Conservation (phyloP, 495 filamentous ascomycete species). For the Lasiosphaeriaceae sp. region DNA sequence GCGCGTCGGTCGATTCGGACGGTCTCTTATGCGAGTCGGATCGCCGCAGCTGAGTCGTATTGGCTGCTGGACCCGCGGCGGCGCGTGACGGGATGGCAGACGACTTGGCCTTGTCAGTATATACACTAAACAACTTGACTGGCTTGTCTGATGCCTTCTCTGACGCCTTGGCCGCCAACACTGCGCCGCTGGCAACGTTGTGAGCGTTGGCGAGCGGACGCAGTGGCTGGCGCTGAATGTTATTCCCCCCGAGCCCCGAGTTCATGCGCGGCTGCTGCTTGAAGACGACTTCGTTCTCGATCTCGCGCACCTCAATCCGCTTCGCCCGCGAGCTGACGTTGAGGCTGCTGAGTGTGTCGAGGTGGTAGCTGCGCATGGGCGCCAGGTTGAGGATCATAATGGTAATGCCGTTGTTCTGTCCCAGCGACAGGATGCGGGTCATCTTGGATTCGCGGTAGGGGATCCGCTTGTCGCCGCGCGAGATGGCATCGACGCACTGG, state of each 20-base stretch:
- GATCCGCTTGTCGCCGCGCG: constrained; percentile 63
- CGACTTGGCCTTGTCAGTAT: constrained; percentile 62
- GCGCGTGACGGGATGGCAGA: constrained; percentile 10
- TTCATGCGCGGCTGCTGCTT: constrained; percentile 61
- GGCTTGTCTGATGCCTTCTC: constrained; percentile 55
- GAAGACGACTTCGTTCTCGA: constrained; percentile 88
- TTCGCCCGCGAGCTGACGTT: constrained; percentile 96
- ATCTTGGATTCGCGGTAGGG: constrained; percentile 96
- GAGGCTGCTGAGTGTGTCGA: constrained; percentile 89
- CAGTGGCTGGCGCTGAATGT: constrained; percentile 67
- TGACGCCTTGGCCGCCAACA: constrained; percentile 23
- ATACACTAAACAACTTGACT: constrained; percentile 77
- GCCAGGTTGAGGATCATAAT: constrained; percentile 97
- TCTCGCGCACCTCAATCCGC: constrained; percentile 90
- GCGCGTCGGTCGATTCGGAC: constrained; percentile 33
- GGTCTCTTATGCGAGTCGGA: constrained; percentile 41
- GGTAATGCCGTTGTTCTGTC: constrained; percentile 93
- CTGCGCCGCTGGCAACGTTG: constrained; percentile 48
- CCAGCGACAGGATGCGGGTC: constrained; percentile 88
- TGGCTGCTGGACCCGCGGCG: constrained; percentile 19
- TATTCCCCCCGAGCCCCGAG: constrained; percentile 40
- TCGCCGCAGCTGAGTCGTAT: constrained; percentile 33
- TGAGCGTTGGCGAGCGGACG: constrained; percentile 66
- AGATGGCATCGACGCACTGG: constrained; percentile 94
- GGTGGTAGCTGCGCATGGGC: constrained; percentile 78